Evolutionary conservation across 257 asterid species (phyloP), one percentile per base, ranked within the genome.

Genomic region (Striga asiatica): DNA sequence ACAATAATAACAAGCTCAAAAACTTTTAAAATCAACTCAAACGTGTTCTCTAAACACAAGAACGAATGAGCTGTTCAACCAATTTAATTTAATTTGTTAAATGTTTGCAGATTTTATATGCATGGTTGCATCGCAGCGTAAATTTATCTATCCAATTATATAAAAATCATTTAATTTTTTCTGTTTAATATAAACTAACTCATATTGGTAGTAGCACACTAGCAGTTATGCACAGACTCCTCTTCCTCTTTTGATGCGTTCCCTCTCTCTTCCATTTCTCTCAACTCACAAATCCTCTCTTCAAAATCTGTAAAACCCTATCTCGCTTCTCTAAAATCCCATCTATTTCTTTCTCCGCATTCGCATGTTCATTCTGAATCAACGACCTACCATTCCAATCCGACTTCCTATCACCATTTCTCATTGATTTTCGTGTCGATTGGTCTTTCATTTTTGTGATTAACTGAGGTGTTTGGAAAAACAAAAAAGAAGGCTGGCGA

Each of bases 401-500:
- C 21, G 3, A 53, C 14, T 23, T 32, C 23, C 42, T 24, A 12
- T 35, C 20, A 38, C 2, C 6, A 11, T 16, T 34, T 19, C 8
- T 41, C 13, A 20, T 54, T 20, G 32, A 10, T 49, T 14, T 56
- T 21, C 20, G 43, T 19, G 21, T 14, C 3, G 52, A 43, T 72
- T 48, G 64, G 56, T 64, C 60, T 31, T 31, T 24, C 29, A 23
- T 28, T 54, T 54, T 53, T 28, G 19, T 47, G 25, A 48, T 41
- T 23, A 43, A 50, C 39, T 51, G 58, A 68, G 71, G 32, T 65
- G n/a, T 73, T 50, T 38, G 68, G 41, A 59, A 49, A 58, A 41
- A 67, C 56, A 79, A 59, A 49, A 58, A 41, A 67, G 53, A 79
- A 81, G 83, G 82, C 84, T 83, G 94, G 94, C 85, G 80, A 77